phyloP scores from a whole-genome alignment of 2,329 filamentous ascomycete genomes.

The Cladosporium austrohemisphaericum region DNA sequence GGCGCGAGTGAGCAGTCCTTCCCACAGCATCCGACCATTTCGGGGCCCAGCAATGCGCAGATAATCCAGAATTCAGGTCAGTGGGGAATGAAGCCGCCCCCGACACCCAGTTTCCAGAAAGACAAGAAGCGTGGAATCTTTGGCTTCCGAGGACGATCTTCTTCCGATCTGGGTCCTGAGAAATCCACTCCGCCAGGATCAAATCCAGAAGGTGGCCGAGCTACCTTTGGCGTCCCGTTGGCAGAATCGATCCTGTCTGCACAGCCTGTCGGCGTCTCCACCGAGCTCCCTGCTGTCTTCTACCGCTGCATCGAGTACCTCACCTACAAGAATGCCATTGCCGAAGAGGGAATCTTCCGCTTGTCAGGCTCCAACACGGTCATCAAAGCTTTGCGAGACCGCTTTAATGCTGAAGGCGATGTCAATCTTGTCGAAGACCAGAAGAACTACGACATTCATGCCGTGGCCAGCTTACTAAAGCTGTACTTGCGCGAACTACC shows the following conservation, averaged over 20 bases:
- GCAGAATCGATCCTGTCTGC: conserved; percentile 82
- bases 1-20: conserved; percentile 21
- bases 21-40: conserved; percentile 56
- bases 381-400: conserved; percentile 84
- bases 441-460: conserved; percentile 91
- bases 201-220: conserved; percentile 17
- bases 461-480: conserved; percentile 89
- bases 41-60: conserved; percentile 76
- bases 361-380: conserved; percentile 95
- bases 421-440: conserved; percentile 76
- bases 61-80: conserved; percentile 77
- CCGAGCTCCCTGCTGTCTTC: conserved; percentile 83
- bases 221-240: conserved; percentile 81
- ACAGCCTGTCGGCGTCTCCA: conserved; percentile 65
- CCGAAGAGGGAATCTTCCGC: conserved; percentile 93
- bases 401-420: conserved; percentile 91
- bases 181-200: conserved; percentile 3
- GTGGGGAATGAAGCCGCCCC: conserved; percentile 73
- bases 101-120: conserved; percentile 49
- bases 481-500: conserved; percentile 90
- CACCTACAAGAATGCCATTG: conserved; percentile 71
- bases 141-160: conserved; percentile 64
- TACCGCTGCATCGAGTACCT: conserved; percentile 95
- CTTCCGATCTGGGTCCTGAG: conserved; percentile 55
- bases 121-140: conserved; percentile 75